Evolutionary conservation across 2,329 filamentous ascomycete species (phyloP).

Genomic region (Diaporthe aspalathi): DNA sequence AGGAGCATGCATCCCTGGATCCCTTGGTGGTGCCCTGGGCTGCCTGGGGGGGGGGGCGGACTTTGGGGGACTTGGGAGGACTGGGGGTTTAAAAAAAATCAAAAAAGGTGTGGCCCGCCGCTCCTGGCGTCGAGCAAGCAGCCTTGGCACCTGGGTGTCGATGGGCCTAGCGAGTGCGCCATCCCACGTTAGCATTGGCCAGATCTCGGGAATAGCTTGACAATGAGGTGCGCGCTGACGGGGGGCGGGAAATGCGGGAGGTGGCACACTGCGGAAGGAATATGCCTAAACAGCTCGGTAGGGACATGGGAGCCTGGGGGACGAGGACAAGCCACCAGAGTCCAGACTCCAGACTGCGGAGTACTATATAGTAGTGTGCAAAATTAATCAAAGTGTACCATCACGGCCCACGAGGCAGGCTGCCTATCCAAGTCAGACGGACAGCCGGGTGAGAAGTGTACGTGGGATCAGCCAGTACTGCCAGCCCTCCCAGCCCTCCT

Average conservation of each 20-base stretch:
- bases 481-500: too few relatives aligned
- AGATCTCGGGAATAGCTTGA: slow-evolving; percentile 30
- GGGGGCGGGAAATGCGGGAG: slow-evolving; percentile 27
- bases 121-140: slow-evolving; percentile 9
- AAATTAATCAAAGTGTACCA: slow-evolving; percentile 7
- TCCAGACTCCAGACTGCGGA: too few relatives aligned
- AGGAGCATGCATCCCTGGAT: slow-evolving; percentile 3
- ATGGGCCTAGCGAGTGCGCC: slow-evolving; percentile 30
- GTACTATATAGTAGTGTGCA: slow-evolving; percentile 22
- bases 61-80: too few relatives aligned
- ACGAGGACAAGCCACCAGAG: slow-evolving; percentile 21
- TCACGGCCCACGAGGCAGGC: slow-evolving; percentile 21
- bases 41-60: too few relatives aligned
- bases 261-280: slow-evolving; percentile 28
- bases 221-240: slow-evolving; percentile 27
- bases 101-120: slow-evolving; percentile 11
- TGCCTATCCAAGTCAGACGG: background rate
- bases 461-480: slow-evolving; percentile 24
- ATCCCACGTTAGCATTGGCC: slow-evolving; percentile 31
- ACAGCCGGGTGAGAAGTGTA: background rate
- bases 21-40: background rate
- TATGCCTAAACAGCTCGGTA: slow-evolving; percentile 22
- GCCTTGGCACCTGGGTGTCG: slow-evolving; percentile 23
- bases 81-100: too few relatives aligned
- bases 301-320: slow-evolving; percentile 15